Evolutionary conservation across 257 asterid species (phyloP), one percentile per base, ranked within the genome.

Genomic region (Marsdenia floribunda): DNA sequence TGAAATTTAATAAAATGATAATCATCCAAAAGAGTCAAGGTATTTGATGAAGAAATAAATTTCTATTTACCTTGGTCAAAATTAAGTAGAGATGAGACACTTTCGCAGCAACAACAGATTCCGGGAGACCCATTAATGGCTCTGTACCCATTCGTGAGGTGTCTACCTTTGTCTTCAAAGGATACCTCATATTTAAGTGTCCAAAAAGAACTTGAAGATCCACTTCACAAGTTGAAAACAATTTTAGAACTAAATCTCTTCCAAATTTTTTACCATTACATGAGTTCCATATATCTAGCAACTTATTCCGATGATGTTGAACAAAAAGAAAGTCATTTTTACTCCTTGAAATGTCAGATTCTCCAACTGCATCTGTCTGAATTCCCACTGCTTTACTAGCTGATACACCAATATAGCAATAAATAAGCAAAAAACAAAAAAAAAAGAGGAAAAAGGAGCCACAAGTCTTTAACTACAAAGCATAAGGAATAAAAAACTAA

Each of bases 141-240:
- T 35, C 79, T 60, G 61, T 61, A 46, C 84, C 75, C 70, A 68
- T 80, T 53, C 44, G 67, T 63, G 82, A 77, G 77, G 81, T 18
- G 47, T 71, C 75, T 50, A 8, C 49, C 68, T 71, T 82, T 66
- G 73, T 64, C 74, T 75, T 73, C 52, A 46, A 58, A 15, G 75
- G 82, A 26, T 75, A 75, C 73, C 75, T 79, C 26, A 64, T 59
- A 82, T 76, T 83, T 75, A 93, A 76, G 84, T 80, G 83, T 79
- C 90, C 93, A 85, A 86, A 86, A 77, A 93, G 90, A 79, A 85
- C 82, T 44, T 78, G 85, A 67, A 93, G 83, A 80, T 93, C 98
- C 22, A 76, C 81, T 80, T 84, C 91, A 79, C 97, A 91, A 64
- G 80, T 77, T 49, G 74, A 80, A 60, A 83, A 81, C 78, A 93